Evolutionary conservation across 31 red algal genomes (phyloP).

Genomic region (Bonnemaisonia californica): DNA sequence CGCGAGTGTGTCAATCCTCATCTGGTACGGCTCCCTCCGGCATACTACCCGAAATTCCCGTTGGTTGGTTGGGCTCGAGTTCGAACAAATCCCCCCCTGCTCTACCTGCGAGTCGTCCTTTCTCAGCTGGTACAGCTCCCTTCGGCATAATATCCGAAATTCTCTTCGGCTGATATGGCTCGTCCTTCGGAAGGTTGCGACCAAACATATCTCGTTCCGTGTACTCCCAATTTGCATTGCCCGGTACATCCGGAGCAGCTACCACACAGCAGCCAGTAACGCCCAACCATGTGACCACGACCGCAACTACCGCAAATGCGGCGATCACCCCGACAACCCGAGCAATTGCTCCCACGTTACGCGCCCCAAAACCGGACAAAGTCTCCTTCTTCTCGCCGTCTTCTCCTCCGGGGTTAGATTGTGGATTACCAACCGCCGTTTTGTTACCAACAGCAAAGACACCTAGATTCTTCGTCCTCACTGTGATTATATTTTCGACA

Average conservation of each 20-base stretch:
- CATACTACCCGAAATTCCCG: background rate
- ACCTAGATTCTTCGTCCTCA: background rate
- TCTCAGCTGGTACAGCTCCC: background rate
- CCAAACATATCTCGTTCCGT: slow-evolving; percentile 50
- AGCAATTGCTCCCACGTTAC: slow-evolving; percentile 11
- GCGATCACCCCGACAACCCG: slow-evolving; percentile 18
- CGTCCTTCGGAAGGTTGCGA: slow-evolving; percentile 20
- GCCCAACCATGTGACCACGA: slow-evolving; percentile 39
- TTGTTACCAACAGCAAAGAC: background rate
- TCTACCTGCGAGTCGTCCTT: too few relatives aligned
- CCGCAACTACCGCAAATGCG: slow-evolving; percentile 33
- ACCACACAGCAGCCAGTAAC: slow-evolving; percentile 31
- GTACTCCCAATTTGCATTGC: slow-evolving; percentile 47
- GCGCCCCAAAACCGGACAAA: background rate
- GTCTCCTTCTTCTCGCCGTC: background rate
- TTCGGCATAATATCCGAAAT: slow-evolving; percentile 20
- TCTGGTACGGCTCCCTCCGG: background rate
- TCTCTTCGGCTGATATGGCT: background rate
- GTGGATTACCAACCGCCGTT: background rate
- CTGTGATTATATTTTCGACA: background rate
- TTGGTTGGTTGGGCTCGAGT: background rate
- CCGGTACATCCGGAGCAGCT: slow-evolving; percentile 12
- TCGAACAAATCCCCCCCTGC: too few relatives aligned
- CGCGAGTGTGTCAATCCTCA: too few relatives aligned
- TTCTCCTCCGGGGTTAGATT: background rate